A percentile compares a stretch with the other conserved stretches of the same genome.
Evolutionary conservation across 805 yeast genomes (phyloP).

Genomic region (Saccharomycopsis amapae): DNA sequence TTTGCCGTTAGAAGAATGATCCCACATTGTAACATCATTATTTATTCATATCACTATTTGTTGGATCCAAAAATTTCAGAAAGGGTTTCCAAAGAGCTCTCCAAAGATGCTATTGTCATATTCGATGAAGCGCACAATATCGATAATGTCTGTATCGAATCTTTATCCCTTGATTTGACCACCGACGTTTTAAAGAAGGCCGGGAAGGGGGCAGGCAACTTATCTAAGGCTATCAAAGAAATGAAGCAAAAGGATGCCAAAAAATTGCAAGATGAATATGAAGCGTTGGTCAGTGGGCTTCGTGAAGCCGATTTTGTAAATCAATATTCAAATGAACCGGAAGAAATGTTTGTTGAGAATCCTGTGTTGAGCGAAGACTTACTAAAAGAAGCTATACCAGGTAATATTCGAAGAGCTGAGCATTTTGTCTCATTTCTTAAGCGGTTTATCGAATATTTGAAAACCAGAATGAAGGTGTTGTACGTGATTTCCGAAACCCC

Average conservation of each 20-base stretch:
- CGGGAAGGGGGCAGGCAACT: slow-evolving; percentile 72
- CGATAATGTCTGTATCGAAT: slow-evolving; percentile 97
- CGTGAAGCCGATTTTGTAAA: slow-evolving; percentile 68
- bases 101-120: slow-evolving; percentile 87
- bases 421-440: slow-evolving; percentile 92
- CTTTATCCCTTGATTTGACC: slow-evolving; percentile 84
- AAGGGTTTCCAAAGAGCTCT: slow-evolving; percentile 84
- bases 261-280: slow-evolving; percentile 84
- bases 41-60: slow-evolving; percentile 93
- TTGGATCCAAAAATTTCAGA: slow-evolving; percentile 97
- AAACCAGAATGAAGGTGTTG: slow-evolving; percentile 94
- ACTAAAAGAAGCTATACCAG: slow-evolving; percentile 90
- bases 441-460: slow-evolving; percentile 87
- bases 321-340: slow-evolving; percentile 37
- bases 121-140: slow-evolving; percentile 99
- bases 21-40: slow-evolving; percentile 84
- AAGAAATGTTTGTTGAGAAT: slow-evolving; percentile 71
- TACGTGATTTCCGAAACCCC: slow-evolving; percentile 99
- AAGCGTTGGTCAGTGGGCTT: slow-evolving; percentile 81
- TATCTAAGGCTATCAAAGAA: slow-evolving; percentile 76
- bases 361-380: slow-evolving; percentile 85
- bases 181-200: slow-evolving; percentile 85
- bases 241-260: slow-evolving; percentile 78
- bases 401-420: slow-evolving; percentile 94
- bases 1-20: slow-evolving; percentile 98